Conservation (phyloP, 805 yeast genomes). For the Ogataea haglerorum region DNA sequence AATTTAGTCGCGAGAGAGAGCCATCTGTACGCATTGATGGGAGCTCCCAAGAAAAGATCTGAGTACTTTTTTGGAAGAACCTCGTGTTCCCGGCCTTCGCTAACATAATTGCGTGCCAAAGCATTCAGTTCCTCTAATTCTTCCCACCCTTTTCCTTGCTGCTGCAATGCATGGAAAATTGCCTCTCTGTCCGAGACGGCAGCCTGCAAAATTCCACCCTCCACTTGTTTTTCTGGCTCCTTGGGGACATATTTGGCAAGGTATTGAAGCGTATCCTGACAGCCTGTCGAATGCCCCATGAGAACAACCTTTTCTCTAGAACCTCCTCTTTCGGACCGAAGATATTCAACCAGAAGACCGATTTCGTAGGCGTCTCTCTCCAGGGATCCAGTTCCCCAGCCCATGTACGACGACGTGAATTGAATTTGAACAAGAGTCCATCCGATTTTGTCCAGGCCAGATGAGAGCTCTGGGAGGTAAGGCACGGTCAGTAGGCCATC, state of each 20-base stretch:
- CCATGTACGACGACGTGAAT: slow-evolving; percentile 53
- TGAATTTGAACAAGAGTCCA: slow-evolving; percentile 63
- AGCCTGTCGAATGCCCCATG: slow-evolving; percentile 83
- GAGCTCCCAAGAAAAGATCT: slow-evolving; percentile 46
- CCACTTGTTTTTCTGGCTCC: slow-evolving; percentile 28
- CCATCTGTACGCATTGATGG: slow-evolving; percentile 69
- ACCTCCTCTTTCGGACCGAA: slow-evolving; percentile 45
- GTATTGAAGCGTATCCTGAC: slow-evolving; percentile 70
- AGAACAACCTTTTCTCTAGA: slow-evolving; percentile 50
- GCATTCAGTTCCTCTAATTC: slow-evolving; percentile 23
- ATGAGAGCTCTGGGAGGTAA: slow-evolving; percentile 50
- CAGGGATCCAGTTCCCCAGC: slow-evolving; percentile 71
- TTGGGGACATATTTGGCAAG: slow-evolving; percentile 36
- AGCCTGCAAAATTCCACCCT: slow-evolving; percentile 69
- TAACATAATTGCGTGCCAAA: slow-evolving; percentile 38
- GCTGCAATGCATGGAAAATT: slow-evolving; percentile 18
- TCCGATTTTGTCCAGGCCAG: slow-evolving; percentile 36
- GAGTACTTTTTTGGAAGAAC: slow-evolving; percentile 51
- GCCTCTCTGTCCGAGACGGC: slow-evolving; percentile 68
- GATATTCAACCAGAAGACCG: slow-evolving; percentile 48
- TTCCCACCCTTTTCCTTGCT: slow-evolving; percentile 44
- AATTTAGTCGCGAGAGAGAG: slow-evolving; percentile 50
- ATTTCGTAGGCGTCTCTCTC: slow-evolving; percentile 59
- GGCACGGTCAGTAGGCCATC: slow-evolving; percentile 74
- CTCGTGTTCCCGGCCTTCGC: slow-evolving; percentile 43